Conservation (phyloP, 371 early-diverging fungal species). For the Dichotomocladium elegans region DNA sequence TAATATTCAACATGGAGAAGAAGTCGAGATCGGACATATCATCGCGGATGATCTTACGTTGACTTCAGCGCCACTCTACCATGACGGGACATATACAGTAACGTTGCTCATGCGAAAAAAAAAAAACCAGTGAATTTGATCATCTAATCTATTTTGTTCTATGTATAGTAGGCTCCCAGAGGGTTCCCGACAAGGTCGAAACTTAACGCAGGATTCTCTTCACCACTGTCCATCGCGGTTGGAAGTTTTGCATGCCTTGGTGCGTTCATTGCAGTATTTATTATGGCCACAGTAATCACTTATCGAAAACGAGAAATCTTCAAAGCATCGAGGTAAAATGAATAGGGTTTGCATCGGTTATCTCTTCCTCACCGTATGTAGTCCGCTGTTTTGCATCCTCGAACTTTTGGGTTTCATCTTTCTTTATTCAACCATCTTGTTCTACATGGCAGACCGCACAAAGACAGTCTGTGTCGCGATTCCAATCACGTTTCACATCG, state of each 20-base stretch:
- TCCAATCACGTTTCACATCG: slow-evolving; percentile 41
- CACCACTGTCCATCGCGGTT: slow-evolving; percentile 40
- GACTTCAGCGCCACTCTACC: slow-evolving; percentile 47
- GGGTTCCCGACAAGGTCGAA: slow-evolving; percentile 21
- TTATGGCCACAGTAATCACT: slow-evolving; percentile 31
- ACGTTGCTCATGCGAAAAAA: background rate
- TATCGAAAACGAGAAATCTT: slow-evolving; percentile 47
- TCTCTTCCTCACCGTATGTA: slow-evolving; percentile 2
- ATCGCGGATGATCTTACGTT: slow-evolving; percentile 46
- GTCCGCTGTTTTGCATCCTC: slow-evolving; percentile 52
- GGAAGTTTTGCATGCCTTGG: slow-evolving; percentile 40
- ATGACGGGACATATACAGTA: slow-evolving; percentile 39
- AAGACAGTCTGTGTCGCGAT: slow-evolving; percentile 33
- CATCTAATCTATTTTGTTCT: background rate
- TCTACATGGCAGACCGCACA: slow-evolving; percentile 27
- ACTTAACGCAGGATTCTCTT: slow-evolving; percentile 36
- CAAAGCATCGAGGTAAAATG: slow-evolving; percentile 50
- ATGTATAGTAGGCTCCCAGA: slow-evolving; percentile 25
- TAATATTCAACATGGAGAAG: slow-evolving; percentile 47
- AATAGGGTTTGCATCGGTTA: background rate
- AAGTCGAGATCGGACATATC: slow-evolving; percentile 42
- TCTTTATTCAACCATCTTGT: slow-evolving; percentile 32
- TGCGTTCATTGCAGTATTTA: slow-evolving; percentile 25
- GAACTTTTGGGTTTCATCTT: slow-evolving; percentile 45
- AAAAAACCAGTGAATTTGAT: background rate